Evolutionary conservation across 805 yeast genomes (phyloP).

Genomic region (Starmerella etchellsii): DNA sequence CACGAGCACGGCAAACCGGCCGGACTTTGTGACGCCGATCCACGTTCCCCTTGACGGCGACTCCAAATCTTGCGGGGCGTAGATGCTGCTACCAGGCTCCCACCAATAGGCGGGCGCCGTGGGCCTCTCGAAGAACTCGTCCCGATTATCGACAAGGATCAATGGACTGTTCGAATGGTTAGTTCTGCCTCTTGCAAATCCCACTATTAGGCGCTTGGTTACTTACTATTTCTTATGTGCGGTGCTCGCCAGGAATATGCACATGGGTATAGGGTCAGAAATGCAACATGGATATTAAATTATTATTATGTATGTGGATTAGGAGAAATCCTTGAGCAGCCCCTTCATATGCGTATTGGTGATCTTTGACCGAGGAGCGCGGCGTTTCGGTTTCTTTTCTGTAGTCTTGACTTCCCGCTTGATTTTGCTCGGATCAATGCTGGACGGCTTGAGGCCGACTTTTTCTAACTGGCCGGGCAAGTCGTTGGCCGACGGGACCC

Average conservation of each 20-base stretch:
- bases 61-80: slow-evolving; percentile 66
- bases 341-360: slow-evolving; percentile 97
- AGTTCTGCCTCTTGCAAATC: neutral
- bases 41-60: slow-evolving; percentile 76
- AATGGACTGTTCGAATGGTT: slow-evolving; percentile 35
- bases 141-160: slow-evolving; percentile 70
- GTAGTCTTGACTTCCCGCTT: slow-evolving; percentile 44
- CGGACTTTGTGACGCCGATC: slow-evolving; percentile 62
- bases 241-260: slow-evolving; percentile 58
- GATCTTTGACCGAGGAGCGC: slow-evolving; percentile 81
- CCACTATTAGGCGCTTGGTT: too few relatives aligned
- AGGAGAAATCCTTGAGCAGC: slow-evolving; percentile 67
- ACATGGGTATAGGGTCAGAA: slow-evolving; percentile 37
- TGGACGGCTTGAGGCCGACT: slow-evolving; percentile 88
- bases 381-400: slow-evolving; percentile 68
- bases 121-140: slow-evolving; percentile 65
- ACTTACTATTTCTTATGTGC: slow-evolving; percentile 51
- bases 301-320: neutral
- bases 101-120: slow-evolving; percentile 46
- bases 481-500: slow-evolving; percentile 70
- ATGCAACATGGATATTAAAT: too few relatives aligned
- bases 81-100: slow-evolving; percentile 33
- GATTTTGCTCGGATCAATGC: slow-evolving; percentile 92
- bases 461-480: slow-evolving; percentile 65
- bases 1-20: slow-evolving; percentile 57